phyloP scores from a whole-genome alignment of 2,329 filamentous ascomycete species.

The Phialophora macrospora region DNA sequence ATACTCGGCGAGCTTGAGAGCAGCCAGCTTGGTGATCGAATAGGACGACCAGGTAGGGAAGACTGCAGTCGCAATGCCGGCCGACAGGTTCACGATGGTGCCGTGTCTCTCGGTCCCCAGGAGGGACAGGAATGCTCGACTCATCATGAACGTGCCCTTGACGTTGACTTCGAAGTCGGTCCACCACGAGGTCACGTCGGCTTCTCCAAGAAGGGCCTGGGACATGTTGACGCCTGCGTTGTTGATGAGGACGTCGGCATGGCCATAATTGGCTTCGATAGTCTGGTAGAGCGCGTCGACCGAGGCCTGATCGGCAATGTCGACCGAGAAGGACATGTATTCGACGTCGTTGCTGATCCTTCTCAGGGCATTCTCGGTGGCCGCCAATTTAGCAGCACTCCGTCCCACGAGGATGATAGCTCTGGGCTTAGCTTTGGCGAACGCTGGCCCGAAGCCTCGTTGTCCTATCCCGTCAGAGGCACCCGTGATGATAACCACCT shows the following conservation, averaged over 20 bases:
- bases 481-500: constrained; percentile 50
- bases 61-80: constrained; percentile 34
- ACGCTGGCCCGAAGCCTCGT: constrained; percentile 44
- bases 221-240: constrained; percentile 40
- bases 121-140: constrained; percentile 40
- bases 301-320: constrained; percentile 41
- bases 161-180: constrained; percentile 36
- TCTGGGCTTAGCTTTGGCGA: constrained; percentile 45
- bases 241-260: constrained; percentile 44
- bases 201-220: constrained; percentile 16
- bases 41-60: constrained; percentile 42
- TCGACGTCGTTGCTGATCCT: constrained; percentile 43
- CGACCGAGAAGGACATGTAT: constrained; percentile 42
- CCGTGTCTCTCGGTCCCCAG: constrained; percentile 32
- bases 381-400: constrained; percentile 39
- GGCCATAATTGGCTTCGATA: constrained; percentile 29
- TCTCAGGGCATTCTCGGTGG: constrained; percentile 38
- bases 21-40: constrained; percentile 44
- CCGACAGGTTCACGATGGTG: constrained; percentile 42
- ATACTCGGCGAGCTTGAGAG: constrained; percentile 43
- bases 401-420: constrained; percentile 46
- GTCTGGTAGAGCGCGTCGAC: constrained; percentile 39
- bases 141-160: constrained; percentile 31
- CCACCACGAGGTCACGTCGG: constrained; percentile 35
- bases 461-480: constrained; percentile 49